These are phyloP conservation scores for Taphrina populina DNA, from an alignment of 1,139 yeast genomes.

Conservation along the genomic window DNA sequence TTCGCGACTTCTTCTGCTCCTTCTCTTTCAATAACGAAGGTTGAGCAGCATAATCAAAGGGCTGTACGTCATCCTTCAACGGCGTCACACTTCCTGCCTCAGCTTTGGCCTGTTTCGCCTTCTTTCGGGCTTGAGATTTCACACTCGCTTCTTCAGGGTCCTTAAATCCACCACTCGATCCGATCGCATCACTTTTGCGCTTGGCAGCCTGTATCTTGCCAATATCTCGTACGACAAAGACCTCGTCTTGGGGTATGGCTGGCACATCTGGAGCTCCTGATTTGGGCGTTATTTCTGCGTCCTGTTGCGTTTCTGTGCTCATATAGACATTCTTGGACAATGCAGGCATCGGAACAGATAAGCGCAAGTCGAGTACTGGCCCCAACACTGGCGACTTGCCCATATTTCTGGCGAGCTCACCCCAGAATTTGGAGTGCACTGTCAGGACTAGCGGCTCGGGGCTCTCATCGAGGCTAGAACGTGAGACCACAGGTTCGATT, in stretches of 20 bases:
- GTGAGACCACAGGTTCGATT: not conserved
- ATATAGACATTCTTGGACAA: slow-evolving; percentile 9
- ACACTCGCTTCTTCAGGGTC: not conserved
- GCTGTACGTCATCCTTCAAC: slow-evolving; percentile 4
- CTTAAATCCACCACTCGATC: not conserved
- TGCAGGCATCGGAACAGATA: slow-evolving; percentile 23
- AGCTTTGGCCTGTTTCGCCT: slow-evolving; percentile 9
- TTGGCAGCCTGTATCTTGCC: slow-evolving; percentile 12
- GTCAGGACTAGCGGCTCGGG: not conserved
- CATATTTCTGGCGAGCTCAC: not conserved
- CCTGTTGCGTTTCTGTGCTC: not conserved
- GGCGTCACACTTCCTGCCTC: not conserved
- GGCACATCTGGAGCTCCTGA: not conserved
- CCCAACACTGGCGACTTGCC: not conserved
- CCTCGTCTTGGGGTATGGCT: slow-evolving; percentile 6
- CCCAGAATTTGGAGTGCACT: slow-evolving; percentile 9
- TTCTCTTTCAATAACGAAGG: slow-evolving; percentile 18
- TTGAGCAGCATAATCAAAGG: slow-evolving; percentile 32
- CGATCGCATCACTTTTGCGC: slow-evolving; percentile 26
- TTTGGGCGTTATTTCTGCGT: not conserved
- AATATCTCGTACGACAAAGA: slow-evolving; percentile 23
- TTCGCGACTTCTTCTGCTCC: slow-evolving; percentile 18
- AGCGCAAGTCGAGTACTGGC: not conserved
- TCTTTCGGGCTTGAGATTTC: slow-evolving; percentile 9
- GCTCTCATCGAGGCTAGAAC: not conserved